Conservation (phyloP, 192 early-diverging fungal species). For the Helicostylum pulchrum region DNA sequence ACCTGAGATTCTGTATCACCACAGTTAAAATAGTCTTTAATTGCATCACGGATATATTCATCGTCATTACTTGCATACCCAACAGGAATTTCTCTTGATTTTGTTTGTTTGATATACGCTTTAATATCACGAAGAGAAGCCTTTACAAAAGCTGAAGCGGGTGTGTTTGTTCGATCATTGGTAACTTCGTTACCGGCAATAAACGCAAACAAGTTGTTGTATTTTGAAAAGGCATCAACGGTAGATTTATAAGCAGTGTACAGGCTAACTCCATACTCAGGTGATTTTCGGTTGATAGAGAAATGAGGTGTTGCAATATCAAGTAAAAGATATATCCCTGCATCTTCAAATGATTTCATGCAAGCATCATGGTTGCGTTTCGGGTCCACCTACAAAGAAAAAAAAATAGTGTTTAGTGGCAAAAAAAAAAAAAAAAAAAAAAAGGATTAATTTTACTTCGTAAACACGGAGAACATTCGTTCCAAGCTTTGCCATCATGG, state of each 20-base stretch:
- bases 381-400: constrained; percentile 44
- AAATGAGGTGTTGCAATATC: constrained; percentile 59
- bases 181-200: constrained; percentile 77
- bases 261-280: constrained; percentile 55
- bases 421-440: not conserved
- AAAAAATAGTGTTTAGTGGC: not conserved
- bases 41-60: constrained; percentile 57
- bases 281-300: constrained; percentile 63
- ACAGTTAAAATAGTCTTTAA: constrained; percentile 71
- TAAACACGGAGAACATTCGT: constrained; percentile 73
- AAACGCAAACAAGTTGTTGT: constrained; percentile 64
- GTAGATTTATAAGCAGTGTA: constrained; percentile 55
- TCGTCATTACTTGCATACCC: constrained; percentile 80
- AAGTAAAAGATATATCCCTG: constrained; percentile 72
- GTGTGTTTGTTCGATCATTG: constrained; percentile 57
- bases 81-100: constrained; percentile 58
- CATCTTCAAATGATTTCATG: constrained; percentile 62
- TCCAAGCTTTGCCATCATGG: constrained; percentile 63
- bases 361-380: constrained; percentile 63
- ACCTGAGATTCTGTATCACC: constrained; percentile 50
- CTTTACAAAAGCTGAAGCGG: constrained; percentile 64
- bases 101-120: constrained; percentile 49
- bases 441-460: constrained; percentile 40
- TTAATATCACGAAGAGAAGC: constrained; percentile 67
- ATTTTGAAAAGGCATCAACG: constrained; percentile 65